Evolutionary conservation across 225 moss, liverwort and hornwort species (phyloP), one percentile per base, ranked within the genome.

Genomic region (Polytrichum commune): DNA sequence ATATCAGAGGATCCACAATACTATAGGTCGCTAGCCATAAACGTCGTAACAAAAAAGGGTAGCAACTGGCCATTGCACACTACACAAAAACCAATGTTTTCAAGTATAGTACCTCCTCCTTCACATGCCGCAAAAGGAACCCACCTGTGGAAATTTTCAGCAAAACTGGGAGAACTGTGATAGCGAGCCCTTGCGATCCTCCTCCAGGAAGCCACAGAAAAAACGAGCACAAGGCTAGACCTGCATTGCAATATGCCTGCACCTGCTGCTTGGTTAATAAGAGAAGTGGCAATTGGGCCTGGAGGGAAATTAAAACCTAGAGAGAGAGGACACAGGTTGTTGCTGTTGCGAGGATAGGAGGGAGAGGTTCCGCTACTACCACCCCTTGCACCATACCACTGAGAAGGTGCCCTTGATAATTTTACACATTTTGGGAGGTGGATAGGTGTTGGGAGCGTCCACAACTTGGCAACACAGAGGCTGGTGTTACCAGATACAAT

Each of bases 251-350:
- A 54, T 63, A 55, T 54, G 35, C 56, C 1, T 64, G 60, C 25
- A 33, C 75, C 63, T 70, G 66, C 61, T 73, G 71, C 70, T 71
- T 78, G 78, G 78, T 71, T 53, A 67, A 18, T 77, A 72, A 73
- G 13, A 32, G 29, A 70, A 60, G 63, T 58, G 53, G 35, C 20
- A 23, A 69, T 32, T n/a, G 57, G 5, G 29, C 38, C 9, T 25
- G 13, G 20, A 57, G 38, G 60, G 68, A 58, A 73, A 63, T 72
- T 65, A 32, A 81, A 73, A 62, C 80, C 67, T 67, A 67, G 61
- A 53, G 28, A 67, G 35, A 68, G 65, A 75, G 57, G 6, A 7
- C 8, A 66, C 72, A 35, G 29, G 16, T 5, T 82, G 27, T 55
- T 32, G 19, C 55, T 60, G 65, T 33, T 32, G 35, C 33, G 62